Evolutionary conservation across 2,329 filamentous ascomycete genomes (phyloP), one percentile per base, ranked within the genome.

Genomic region (Fonsecaea pedrosoi): DNA sequence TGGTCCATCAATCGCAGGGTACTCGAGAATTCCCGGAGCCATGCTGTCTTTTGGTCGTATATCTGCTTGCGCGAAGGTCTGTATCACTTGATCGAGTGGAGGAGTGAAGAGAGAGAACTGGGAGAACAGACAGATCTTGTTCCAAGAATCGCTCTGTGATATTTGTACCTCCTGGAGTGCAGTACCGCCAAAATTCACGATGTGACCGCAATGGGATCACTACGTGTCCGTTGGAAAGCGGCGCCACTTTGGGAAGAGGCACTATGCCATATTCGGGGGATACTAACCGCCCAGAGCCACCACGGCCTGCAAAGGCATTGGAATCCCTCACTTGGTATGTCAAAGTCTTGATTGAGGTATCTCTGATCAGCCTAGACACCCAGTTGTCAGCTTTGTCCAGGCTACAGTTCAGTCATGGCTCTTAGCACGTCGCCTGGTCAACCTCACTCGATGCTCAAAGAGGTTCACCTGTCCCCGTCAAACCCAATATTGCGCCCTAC

Each of bases 1-100:
- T 34, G 40, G 25, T 30, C 2, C 15, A 53, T 60, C 42, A 3
- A 21, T 9, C n/a, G 13, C 12, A 21, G 42, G n/a, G 4, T 60
- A 42, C n/a, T 48, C 40, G 10, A 60, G 30, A 50, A 60, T 60
- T 21, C 57, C 57, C 6, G 57, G 57, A 10, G 57, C 57, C 57
- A 60, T 60, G 13, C 4, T 25, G 42, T 32, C 25, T 53, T 18
- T 12, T 21, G 32, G 32, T 7, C 25, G 13, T 30, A 18, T 37
- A 42, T 60, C 42, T 8, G 18, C 32, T 13, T 35, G 13, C 18
- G 32, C 30, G 38, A 15, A 50, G 18, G 13, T 21, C 30, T 21
- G 13, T 3, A 37, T 21, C 8, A 37, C 34, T 45, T 15, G 4
- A 12, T 35, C 12, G 32, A 15, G 25, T n/a, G 12, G 25, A 21